Base-by-base conservation (phyloP, 129 eudicot genomes). In the Apium graveolens region DNA sequence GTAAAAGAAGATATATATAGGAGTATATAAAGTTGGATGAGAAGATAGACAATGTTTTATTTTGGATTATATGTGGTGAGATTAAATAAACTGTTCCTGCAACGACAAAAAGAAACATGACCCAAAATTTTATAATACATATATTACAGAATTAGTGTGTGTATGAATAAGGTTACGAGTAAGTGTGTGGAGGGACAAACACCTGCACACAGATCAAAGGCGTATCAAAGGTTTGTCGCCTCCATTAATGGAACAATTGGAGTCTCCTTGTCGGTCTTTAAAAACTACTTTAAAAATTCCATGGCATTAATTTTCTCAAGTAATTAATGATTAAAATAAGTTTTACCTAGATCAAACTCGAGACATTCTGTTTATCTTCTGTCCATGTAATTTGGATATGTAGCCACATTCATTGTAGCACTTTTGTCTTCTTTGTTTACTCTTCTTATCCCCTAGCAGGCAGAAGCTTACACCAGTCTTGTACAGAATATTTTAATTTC, bases 201-300 rank as follows among this genome's bases (percentile, higher is more conserved):
- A 79, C 45, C 63, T 63, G 80, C 81, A 82, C 21, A 72, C 7
- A n/a, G n/a, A 89, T 85, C 84, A 84, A 81, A 80, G 87, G 93
- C 83, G 89, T 89, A 85, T 86, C 90, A 80, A 86, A 84, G 81
- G 69, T 45, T 57, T 90, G 96, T 88, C 91, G 82, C 86, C 93
- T 84, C 86, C 81, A 84, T 70, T 84, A 77, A 86, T 84, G 88
- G 91, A 90, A 88, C 57, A 79, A 80, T 35, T 80, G 43, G 86
- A 88, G 81, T 72, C 77, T 79, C 86, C 86, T 81, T 90, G 96
- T 90, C 90, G 89, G 96, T 62, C 79, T 75, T 3, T 65, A 38
- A 9, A 65, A 65, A 26, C 7, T 29, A 11, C n/a, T n/a, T n/a
- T 26, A 65, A 11, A 27, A 12, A 29, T 11, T 65, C 38, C 11